Percentiles rank a stretch among this genome's conserved stretches.
These are phyloP conservation scores for Centrapalus pauciflorus DNA, from an alignment of 129 eudicot genomes.

Conservation along the genomic window DNA sequence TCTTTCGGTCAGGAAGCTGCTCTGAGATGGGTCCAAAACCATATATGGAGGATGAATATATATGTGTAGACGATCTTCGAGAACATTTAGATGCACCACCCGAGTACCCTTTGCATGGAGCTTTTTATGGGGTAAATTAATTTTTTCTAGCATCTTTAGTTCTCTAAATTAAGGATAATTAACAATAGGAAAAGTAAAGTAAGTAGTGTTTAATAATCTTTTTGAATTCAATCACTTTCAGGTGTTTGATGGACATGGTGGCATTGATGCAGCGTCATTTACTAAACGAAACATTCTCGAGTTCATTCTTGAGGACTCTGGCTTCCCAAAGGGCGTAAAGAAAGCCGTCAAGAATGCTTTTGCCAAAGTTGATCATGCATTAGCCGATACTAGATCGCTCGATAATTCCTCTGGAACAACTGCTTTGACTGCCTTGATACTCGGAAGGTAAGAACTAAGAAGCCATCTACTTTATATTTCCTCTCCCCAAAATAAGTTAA, in stretches of 20 bases:
- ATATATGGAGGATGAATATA: conserved; percentile 66
- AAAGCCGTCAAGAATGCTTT: conserved; percentile 57
- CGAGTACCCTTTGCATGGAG: conserved; percentile 46
- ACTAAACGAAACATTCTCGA: conserved; percentile 48
- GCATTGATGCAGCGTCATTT: conserved; percentile 60
- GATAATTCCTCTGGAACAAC: conserved; percentile 68
- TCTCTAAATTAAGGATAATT: background rate
- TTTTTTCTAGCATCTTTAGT: background rate
- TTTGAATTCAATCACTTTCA: background rate
- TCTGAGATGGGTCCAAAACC: conserved; percentile 68
- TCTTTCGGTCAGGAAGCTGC: conserved; percentile 59
- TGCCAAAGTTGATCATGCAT: conserved; percentile 52
- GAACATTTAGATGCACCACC: conserved; percentile 29
- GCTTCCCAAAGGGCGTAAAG: conserved; percentile 43
- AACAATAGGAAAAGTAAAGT: background rate
- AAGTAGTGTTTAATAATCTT: background rate
- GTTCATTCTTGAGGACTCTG: conserved; percentile 41
- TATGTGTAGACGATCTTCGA: conserved; percentile 60
- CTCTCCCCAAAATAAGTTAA: background rate
- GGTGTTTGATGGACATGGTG: conserved; percentile 84
- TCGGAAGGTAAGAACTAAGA: conserved; percentile 61
- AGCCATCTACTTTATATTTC: background rate
- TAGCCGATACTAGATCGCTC: conserved; percentile 51
- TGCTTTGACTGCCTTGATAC: conserved; percentile 48
- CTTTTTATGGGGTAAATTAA: conserved; percentile 54